Percentiles rank a stretch among this genome's conserved stretches.
Conservation (phyloP, 768 basidiomycete species). For the Pleurotus salmoneostramineus region DNA sequence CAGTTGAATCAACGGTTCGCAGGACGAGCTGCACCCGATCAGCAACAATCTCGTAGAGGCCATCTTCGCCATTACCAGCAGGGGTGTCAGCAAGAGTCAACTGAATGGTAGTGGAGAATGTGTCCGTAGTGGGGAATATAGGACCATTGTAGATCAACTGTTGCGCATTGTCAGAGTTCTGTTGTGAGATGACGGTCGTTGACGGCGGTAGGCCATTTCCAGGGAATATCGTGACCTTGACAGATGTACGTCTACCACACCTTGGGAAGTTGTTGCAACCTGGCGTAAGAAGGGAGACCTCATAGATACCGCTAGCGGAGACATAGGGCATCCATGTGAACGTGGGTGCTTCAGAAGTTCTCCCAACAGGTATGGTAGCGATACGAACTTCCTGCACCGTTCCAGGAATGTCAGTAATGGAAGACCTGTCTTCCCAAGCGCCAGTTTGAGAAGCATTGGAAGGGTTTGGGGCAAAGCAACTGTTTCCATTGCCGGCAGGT, state of each 20-base stretch:
- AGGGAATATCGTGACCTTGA: constrained; percentile 80
- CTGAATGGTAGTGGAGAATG: constrained; percentile 71
- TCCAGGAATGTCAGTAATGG: constrained; percentile 72
- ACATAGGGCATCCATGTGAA: constrained; percentile 92
- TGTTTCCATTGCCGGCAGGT: constrained; percentile 49
- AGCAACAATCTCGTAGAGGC: constrained; percentile 80
- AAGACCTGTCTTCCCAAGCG: constrained; percentile 60
- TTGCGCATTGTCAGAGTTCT: constrained; percentile 57
- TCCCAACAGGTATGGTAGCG: constrained; percentile 62
- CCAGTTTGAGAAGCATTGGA: constrained; percentile 70
- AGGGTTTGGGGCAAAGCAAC: constrained; percentile 75
- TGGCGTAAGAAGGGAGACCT: constrained; percentile 80
- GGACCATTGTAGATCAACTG: constrained; percentile 77
- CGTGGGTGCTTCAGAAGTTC: constrained; percentile 60
- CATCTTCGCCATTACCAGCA: constrained; percentile 54
- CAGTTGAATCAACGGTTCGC: constrained; percentile 50
- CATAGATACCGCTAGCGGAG: constrained; percentile 84
- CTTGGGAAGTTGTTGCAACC: constrained; percentile 82
- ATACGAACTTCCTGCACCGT: constrained; percentile 76
- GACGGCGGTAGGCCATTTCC: constrained; percentile 60
- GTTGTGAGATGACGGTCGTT: constrained; percentile 72
- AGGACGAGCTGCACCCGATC: constrained; percentile 81
- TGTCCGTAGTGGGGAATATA: constrained; percentile 66
- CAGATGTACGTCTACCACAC: constrained; percentile 76
- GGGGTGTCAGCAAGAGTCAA: constrained; percentile 72